phyloP scores from a whole-genome alignment of 495 filamentous ascomycete genomes.

The Hyaloscypha bicolor region DNA sequence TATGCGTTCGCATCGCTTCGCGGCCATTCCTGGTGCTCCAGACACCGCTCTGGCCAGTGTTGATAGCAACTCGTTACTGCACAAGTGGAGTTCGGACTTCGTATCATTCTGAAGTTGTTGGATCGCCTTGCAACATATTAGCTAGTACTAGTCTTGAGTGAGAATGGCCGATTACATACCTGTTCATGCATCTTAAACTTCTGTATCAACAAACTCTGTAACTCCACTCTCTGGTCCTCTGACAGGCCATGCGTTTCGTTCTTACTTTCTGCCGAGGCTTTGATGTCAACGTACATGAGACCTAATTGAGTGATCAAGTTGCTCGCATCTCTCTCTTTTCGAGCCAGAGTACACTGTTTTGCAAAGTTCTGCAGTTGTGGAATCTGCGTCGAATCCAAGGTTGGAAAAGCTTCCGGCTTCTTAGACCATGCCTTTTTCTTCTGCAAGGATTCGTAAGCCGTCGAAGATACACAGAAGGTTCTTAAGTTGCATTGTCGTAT shows the following conservation, averaged over 20 bases:
- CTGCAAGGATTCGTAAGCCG: constrained; percentile 62
- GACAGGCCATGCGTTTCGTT: too few relatives aligned
- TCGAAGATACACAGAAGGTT: constrained; percentile 64
- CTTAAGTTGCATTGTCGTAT: constrained; percentile 43
- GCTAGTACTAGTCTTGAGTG: too few relatives aligned
- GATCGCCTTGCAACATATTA: too few relatives aligned
- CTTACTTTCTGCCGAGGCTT: neutral
- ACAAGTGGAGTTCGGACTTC: too few relatives aligned
- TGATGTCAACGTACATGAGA: neutral
- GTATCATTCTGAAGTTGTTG: too few relatives aligned
- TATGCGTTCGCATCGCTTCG: neutral
- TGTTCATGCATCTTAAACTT: too few relatives aligned
- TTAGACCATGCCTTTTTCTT: constrained; percentile 44
- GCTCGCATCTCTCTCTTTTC: neutral
- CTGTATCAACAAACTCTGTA: too few relatives aligned
- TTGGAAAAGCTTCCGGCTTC: constrained; percentile 46
- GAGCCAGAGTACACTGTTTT: neutral
- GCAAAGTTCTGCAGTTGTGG: constrained; percentile 15
- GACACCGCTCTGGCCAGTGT: neutral
- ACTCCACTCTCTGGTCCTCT: too few relatives aligned
- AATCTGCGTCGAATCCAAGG: constrained; percentile 43
- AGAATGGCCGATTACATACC: too few relatives aligned
- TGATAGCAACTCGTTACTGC: too few relatives aligned
- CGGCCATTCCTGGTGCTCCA: neutral
- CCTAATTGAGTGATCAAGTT: neutral